Evolutionary conservation across 306 rosid genomes (phyloP).

Genomic region (Trifolium fragiferum): DNA sequence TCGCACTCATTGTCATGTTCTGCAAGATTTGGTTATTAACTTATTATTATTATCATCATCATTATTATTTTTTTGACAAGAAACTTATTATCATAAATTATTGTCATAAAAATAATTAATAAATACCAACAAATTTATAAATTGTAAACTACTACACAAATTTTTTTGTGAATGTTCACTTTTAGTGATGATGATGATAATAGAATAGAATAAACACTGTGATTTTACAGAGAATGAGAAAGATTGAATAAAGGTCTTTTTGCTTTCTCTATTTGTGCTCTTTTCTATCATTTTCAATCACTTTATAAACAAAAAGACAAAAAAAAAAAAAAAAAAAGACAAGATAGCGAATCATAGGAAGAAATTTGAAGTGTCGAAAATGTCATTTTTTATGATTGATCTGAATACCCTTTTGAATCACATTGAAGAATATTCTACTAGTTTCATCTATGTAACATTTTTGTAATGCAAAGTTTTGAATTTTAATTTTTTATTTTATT

Average conservation of each 20-base stretch:
- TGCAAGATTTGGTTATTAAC: not conserved
- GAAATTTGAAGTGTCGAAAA: not conserved
- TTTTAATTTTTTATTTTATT: not conserved
- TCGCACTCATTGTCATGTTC: not conserved
- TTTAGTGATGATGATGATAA: not conserved
- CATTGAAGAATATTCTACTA: not conserved
- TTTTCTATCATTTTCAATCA: constrained; percentile 10
- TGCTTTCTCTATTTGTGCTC: not conserved
- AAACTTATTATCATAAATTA: not conserved
- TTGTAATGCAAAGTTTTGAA: not conserved
- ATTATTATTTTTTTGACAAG: no score
- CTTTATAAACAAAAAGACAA: not conserved
- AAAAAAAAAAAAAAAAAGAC: not conserved
- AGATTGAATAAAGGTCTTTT: constrained; percentile 6
- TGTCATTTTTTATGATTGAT: constrained; percentile 8
- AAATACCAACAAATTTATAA: not conserved
- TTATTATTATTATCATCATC: no score
- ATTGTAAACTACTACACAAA: not conserved
- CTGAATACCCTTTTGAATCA: constrained; percentile 16
- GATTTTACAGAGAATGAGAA: not conserved
- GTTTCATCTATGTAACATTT: not conserved
- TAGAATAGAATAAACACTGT: not conserved
- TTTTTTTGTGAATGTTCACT: not conserved
- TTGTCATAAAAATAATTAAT: not conserved
- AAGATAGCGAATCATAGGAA: not conserved